Evolutionary conservation across 1,284 basidiomycete species (phyloP).

Genomic region (Wolfiporia cocos): DNA sequence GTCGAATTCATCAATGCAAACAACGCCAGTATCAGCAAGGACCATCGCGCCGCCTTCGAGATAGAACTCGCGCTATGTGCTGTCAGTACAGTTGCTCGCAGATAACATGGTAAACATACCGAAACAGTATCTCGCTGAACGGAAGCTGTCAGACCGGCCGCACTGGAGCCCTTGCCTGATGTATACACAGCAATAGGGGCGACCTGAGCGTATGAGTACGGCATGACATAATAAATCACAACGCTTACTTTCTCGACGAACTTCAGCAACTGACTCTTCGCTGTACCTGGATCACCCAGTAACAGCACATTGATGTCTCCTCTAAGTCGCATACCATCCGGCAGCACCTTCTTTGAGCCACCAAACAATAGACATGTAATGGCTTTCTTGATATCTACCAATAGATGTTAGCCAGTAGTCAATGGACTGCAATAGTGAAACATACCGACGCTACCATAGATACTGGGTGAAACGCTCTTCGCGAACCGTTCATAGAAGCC

Average conservation of each 20-base stretch:
- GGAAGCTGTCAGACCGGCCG: slow-evolving; percentile 96
- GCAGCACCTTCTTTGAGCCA: slow-evolving; percentile 96
- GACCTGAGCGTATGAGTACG: slow-evolving; percentile 43
- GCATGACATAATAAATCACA: background rate
- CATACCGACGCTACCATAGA: slow-evolving; percentile 89
- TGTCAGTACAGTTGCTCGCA: slow-evolving; percentile 4
- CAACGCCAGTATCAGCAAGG: slow-evolving; percentile 95
- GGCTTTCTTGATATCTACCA: slow-evolving; percentile 93
- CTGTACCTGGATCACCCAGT: slow-evolving; percentile 96
- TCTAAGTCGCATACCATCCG: slow-evolving; percentile 95
- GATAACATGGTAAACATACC: slow-evolving; percentile 39
- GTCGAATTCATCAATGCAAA: slow-evolving; percentile 99
- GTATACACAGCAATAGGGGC: slow-evolving; percentile 98
- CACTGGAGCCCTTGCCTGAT: slow-evolving; percentile 96
- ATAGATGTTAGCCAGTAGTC: slow-evolving; percentile 5
- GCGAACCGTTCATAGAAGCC: slow-evolving; percentile 95
- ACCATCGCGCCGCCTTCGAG: slow-evolving; percentile 99
- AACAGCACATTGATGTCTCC: slow-evolving; percentile 98
- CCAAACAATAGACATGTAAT: slow-evolving; percentile 94
- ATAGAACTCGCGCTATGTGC: slow-evolving; percentile 87
- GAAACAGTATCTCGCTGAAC: slow-evolving; percentile 93
- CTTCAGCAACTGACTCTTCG: slow-evolving; percentile 95
- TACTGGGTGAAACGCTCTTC: slow-evolving; percentile 93
- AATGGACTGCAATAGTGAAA: background rate
- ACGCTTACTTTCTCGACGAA: slow-evolving; percentile 92